phyloP scores from a whole-genome alignment of 768 basidiomycete genomes.

The Chalciporus sphaerocephalus region DNA sequence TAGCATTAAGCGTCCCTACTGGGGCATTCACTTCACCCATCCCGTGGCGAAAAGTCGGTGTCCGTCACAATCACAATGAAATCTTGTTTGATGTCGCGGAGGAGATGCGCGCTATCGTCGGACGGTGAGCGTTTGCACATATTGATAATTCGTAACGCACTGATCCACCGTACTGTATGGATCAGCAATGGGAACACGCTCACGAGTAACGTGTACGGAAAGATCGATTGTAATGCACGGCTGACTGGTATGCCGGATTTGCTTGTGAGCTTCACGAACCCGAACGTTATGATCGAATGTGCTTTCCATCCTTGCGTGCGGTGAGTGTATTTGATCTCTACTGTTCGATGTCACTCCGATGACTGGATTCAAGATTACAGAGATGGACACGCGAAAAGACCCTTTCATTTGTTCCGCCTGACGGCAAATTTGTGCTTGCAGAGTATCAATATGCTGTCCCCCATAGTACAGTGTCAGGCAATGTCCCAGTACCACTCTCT shows the following conservation, averaged over 20 bases:
- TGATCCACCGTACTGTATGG: not conserved
- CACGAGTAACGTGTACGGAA: slow-evolving; percentile 67
- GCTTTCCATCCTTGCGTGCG: slow-evolving; percentile 92
- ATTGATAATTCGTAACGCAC: not conserved
- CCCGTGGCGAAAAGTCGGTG: slow-evolving; percentile 85
- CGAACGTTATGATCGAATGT: slow-evolving; percentile 68
- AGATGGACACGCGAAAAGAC: slow-evolving; percentile 73
- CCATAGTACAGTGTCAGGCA: slow-evolving; percentile 35
- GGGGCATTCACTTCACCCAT: slow-evolving; percentile 81
- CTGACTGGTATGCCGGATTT: slow-evolving; percentile 91
- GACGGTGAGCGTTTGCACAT: slow-evolving; percentile 19
- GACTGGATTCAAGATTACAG: slow-evolving; percentile 50
- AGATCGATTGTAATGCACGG: slow-evolving; percentile 70
- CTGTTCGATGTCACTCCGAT: slow-evolving; percentile 5
- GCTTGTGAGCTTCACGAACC: slow-evolving; percentile 69
- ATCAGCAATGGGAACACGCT: slow-evolving; percentile 64
- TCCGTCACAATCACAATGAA: slow-evolving; percentile 84
- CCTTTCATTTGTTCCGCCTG: slow-evolving; percentile 91
- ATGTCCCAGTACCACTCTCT: slow-evolving; percentile 48
- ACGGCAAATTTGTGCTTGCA: slow-evolving; percentile 79
- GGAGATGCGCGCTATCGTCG: slow-evolving; percentile 53
- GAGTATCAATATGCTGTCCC: slow-evolving; percentile 70
- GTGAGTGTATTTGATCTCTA: slow-evolving; percentile 37
- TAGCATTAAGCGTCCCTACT: slow-evolving; percentile 36
- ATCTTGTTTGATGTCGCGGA: slow-evolving; percentile 91